phyloP scores from a whole-genome alignment of 1,284 basidiomycete species.

The Sporisorium iseilematis-ciliati region DNA sequence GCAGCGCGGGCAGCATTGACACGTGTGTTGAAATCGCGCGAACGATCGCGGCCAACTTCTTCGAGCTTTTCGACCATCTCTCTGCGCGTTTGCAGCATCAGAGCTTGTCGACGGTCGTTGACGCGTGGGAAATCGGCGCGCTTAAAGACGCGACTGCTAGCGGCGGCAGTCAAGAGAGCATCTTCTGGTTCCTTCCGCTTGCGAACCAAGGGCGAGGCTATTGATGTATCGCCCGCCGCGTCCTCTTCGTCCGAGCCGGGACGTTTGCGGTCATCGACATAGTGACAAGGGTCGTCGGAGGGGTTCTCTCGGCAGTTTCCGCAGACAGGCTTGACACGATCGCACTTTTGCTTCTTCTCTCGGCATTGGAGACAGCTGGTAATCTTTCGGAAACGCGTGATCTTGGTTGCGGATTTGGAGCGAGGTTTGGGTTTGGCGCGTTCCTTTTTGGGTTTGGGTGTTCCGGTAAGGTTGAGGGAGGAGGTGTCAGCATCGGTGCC shows the following conservation, averaged over 20 bases:
- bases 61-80: conserved; percentile 51
- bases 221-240: conserved; percentile 36
- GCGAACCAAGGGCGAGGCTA: conserved; percentile 45
- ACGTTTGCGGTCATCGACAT: conserved; percentile 53
- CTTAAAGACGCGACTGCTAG: conserved; percentile 36
- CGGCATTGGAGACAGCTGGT: conserved; percentile 61
- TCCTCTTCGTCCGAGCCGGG: conserved; percentile 49
- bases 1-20: conserved; percentile 61
- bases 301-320: conserved; percentile 56
- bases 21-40: conserved; percentile 54
- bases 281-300: conserved; percentile 53
- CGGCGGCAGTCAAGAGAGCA: not conserved
- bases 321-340: conserved; percentile 61
- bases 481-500: conserved; percentile 10
- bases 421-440: conserved; percentile 57
- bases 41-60: conserved; percentile 41
- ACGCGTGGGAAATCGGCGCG: conserved; percentile 44
- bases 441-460: conserved; percentile 50
- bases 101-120: conserved; percentile 40
- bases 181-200: conserved; percentile 52
- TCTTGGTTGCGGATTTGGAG: conserved; percentile 58
- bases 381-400: conserved; percentile 62
- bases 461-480: conserved; percentile 27
- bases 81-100: conserved; percentile 41
- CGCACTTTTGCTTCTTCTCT: conserved; percentile 65